Base-by-base conservation (phyloP, 495 filamentous ascomycete species). In the Pseudevernia furfuracea region DNA sequence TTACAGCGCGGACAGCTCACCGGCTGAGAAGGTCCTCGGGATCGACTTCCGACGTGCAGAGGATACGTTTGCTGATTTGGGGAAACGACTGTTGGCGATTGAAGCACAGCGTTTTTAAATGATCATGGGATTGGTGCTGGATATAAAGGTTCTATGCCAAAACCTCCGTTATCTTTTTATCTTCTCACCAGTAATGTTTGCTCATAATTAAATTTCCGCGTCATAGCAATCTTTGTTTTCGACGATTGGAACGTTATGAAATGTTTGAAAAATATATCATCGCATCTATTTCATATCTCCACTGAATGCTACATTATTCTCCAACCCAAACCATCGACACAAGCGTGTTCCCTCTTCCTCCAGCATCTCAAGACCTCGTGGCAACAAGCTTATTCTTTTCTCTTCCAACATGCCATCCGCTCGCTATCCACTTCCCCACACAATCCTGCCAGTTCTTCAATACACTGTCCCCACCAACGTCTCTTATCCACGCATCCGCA, bases 51-150 rank as follows among this genome's bases (percentile, higher is more conserved):
- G 46, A 7, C 10, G 32, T 2, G 6, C n/a, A 1, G 44, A 53
- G 46, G 60, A 61, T 10, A 53, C 46, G 23, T 39, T 53, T 61
- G 60, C 11, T 12, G 60, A 61, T 19, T 28, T 53, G 46, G 60
- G 60, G 34, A 30, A 6, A 28, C 0, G 21, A 14, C 28, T 52
- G 21, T 17, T 61, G 21, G 44, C 25, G 9, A 23, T 49, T 61
- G 44, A 25, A 25, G 21, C 11, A 8, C 41, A 4, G 15, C 17
- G 8, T n/a, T n/a, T n/a, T n/a, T n/a, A n/a, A n/a, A n/a, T n/a
- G n/a, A n/a, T n/a, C n/a, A n/a, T n/a, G n/a, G n/a, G n/a, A n/a
- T n/a, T n/a, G n/a, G n/a, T n/a, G n/a, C n/a, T n/a, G n/a, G n/a
- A n/a, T n/a, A n/a, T n/a, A n/a, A n/a, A n/a, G n/a, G n/a, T n/a